Evolutionary conservation across 352 stramenopile genomes (phyloP).

Genomic region (Pythium myriotylum): DNA sequence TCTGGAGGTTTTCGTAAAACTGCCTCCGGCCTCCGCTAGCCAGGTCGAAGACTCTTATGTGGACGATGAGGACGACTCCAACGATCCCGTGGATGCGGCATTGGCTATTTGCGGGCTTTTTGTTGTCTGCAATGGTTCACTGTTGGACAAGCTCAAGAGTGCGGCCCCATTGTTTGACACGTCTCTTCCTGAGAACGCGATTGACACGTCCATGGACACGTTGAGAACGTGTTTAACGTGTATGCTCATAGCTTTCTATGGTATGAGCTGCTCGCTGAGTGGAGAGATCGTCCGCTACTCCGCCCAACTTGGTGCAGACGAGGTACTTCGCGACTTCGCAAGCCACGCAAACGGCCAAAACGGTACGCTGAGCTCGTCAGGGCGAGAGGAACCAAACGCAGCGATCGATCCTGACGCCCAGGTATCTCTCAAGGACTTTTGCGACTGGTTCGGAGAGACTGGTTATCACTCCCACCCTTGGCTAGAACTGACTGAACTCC

Average conservation of each 20-base stretch:
- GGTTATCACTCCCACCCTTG: conserved; percentile 73
- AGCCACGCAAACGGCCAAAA: conserved; percentile 25
- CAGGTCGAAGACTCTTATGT: conserved; percentile 3
- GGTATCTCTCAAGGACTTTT: conserved; percentile 69
- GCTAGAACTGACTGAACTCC: conserved; percentile 77
- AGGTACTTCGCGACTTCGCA: conserved; percentile 63
- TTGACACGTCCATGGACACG: conserved; percentile 53
- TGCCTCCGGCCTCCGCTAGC: conserved; percentile 35
- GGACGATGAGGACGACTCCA: conserved; percentile 41
- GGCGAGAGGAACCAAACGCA: not conserved
- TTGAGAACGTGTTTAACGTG: conserved; percentile 69
- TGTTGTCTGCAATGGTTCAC: conserved; percentile 62
- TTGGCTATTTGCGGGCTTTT: conserved; percentile 66
- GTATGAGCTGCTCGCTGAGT: conserved; percentile 77
- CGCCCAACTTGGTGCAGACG: conserved; percentile 63
- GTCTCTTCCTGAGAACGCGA: conserved; percentile 33
- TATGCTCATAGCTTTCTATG: conserved; percentile 86
- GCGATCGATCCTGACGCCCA: conserved; percentile 39
- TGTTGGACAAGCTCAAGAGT: conserved; percentile 41
- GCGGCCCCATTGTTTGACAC: conserved; percentile 27
- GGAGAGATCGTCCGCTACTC: conserved; percentile 75
- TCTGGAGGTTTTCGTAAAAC: conserved; percentile 64
- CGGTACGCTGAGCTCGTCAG: conserved; percentile 25
- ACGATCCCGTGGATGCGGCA: conserved; percentile 55
- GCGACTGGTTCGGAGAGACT: conserved; percentile 71